Evolutionary conservation across 192 early-diverging fungal species (phyloP).

Genomic region (Podila clonocystis): DNA sequence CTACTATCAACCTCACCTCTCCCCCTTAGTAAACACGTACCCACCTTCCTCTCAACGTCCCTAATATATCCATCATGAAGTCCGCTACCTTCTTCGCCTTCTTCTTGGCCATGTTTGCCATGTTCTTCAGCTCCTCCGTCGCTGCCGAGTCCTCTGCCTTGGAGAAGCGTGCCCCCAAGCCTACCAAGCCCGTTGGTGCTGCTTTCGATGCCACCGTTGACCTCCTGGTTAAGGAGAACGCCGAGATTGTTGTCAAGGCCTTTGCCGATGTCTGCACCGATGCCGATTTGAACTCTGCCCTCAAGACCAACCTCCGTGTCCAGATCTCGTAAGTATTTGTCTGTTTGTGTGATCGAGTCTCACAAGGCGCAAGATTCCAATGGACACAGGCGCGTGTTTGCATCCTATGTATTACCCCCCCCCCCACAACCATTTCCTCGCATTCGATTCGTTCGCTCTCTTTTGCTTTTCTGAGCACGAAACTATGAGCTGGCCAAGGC

Average conservation of each 20-base stretch:
- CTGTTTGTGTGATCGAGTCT: neutral
- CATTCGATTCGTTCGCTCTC: too few relatives aligned
- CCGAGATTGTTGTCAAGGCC: conserved; percentile 41
- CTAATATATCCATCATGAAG: conserved; percentile 28
- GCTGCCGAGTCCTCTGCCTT: conserved; percentile 3
- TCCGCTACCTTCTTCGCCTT: conserved; percentile 34
- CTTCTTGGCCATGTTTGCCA: conserved; percentile 49
- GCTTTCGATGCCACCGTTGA: conserved; percentile 45
- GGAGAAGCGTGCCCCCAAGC: conserved; percentile 24
- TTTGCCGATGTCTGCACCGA: conserved; percentile 48
- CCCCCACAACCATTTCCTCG: too few relatives aligned
- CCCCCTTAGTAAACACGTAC: neutral
- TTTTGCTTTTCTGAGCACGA: too few relatives aligned
- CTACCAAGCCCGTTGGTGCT: conserved; percentile 10
- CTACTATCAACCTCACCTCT: neutral
- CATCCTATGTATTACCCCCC: too few relatives aligned
- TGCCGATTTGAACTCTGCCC: conserved; percentile 22
- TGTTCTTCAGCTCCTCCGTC: conserved; percentile 24
- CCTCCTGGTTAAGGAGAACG: conserved; percentile 30
- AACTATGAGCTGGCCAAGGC: too few relatives aligned
- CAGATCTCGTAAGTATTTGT: conserved; percentile 30
- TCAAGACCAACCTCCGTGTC: conserved; percentile 25
- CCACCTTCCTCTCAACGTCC: neutral
- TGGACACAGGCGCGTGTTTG: too few relatives aligned
- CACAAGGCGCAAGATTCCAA: neutral